A percentile compares a stretch with the other conserved stretches of the same genome.
These are phyloP conservation scores for Sporothrix globosa DNA, from an alignment of 2,329 filamentous ascomycete species.

Conservation along the genomic window DNA sequence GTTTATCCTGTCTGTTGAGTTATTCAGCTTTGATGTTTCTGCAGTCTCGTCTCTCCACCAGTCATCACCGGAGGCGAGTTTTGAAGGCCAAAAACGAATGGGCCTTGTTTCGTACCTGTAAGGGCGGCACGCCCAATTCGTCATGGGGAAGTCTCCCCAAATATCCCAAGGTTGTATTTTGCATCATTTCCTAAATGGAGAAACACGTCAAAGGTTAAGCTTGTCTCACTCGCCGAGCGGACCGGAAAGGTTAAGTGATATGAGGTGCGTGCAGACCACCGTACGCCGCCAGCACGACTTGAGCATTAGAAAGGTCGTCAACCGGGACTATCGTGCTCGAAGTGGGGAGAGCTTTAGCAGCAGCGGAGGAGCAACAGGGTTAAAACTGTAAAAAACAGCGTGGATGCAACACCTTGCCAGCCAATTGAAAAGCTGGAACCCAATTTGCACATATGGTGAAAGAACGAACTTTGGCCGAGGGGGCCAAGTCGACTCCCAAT, in stretches of 20 bases:
- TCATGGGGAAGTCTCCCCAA: too few species aligned
- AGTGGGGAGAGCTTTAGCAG: neutral
- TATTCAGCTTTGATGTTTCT: too few species aligned
- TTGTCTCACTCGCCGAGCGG: neutral
- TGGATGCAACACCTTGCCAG: neutral
- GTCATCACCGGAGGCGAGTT: neutral
- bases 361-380: neutral
- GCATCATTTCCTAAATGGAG: neutral
- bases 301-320: constrained; percentile 12
- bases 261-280: neutral
- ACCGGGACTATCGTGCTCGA: neutral
- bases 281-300: neutral
- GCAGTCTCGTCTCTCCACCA: neutral
- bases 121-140: too few species aligned
- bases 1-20: too few species aligned
- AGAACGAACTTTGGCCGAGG: neutral
- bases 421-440: neutral
- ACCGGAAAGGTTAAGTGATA: neutral
- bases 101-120: neutral
- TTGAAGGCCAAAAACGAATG: neutral
- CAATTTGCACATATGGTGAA: neutral
- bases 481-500: neutral
- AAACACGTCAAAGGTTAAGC: neutral
- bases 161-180: neutral
- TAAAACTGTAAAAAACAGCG: neutral